Evolutionary conservation across 1,284 basidiomycete species (phyloP).

Genomic region (Pseudozyma tsukubaensis): DNA sequence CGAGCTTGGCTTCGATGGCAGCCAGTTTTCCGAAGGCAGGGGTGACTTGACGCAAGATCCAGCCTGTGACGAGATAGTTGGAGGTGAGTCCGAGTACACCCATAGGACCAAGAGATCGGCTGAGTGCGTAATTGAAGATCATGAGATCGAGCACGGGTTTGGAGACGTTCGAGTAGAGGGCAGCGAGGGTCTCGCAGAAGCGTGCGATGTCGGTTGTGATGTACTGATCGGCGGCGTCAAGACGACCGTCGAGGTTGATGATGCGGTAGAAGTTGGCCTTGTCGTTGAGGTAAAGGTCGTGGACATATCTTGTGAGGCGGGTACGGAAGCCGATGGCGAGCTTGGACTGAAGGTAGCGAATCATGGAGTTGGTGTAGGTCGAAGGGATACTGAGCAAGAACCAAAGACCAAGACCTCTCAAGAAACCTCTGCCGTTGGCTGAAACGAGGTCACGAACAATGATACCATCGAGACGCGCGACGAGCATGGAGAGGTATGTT

Average conservation of each 20-base stretch:
- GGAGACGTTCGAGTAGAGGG: conserved; percentile 76
- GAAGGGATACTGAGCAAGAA: conserved; percentile 90
- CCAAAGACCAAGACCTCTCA: conserved; percentile 86
- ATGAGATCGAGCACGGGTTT: conserved; percentile 92
- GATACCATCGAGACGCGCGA: conserved; percentile 87
- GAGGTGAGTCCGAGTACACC: conserved; percentile 82
- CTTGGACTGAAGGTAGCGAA: conserved; percentile 90
- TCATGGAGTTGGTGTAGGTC: conserved; percentile 96
- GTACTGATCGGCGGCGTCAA: conserved; percentile 72
- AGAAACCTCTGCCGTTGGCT: conserved; percentile 85
- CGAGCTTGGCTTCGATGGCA: conserved; percentile 83
- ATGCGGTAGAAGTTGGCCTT: conserved; percentile 73
- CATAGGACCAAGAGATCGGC: conserved; percentile 80
- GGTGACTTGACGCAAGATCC: conserved; percentile 83
- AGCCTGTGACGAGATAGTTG: conserved; percentile 87
- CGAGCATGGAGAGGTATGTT: conserved; percentile 78
- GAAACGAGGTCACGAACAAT: conserved; percentile 90
- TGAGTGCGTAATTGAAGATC: conserved; percentile 92
- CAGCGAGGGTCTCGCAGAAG: conserved; percentile 88
- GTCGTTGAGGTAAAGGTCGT: conserved; percentile 81
- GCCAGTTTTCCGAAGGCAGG: conserved; percentile 94
- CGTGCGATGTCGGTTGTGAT: conserved; percentile 91
- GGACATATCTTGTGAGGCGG: conserved; percentile 87
- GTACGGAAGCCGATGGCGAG: conserved; percentile 86
- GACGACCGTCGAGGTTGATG: conserved; percentile 64